phyloP scores from a whole-genome alignment of 176 grass and related monocot species.

The Rhynchospora pubera region DNA sequence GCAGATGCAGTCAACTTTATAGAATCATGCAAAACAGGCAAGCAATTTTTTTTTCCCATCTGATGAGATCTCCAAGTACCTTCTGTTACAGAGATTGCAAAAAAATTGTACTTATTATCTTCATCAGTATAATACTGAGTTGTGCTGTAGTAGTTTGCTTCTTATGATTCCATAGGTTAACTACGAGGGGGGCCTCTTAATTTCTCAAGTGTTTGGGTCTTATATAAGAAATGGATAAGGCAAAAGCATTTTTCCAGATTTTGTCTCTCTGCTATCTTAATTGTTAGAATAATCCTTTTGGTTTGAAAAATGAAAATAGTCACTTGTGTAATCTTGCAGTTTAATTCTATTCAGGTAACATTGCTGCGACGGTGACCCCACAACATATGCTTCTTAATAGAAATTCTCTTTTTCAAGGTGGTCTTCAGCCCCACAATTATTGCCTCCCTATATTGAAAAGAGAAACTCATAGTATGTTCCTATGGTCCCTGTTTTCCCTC shows the following conservation, averaged over 20 bases:
- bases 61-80: not conserved
- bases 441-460: conserved; percentile 90
- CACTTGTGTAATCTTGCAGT: not conserved
- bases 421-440: conserved; percentile 85
- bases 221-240: too few species aligned
- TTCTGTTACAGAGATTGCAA: not conserved
- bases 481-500: not conserved
- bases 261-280: too few species aligned
- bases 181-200: not conserved
- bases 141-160: not conserved
- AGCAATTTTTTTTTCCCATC: not conserved
- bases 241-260: not conserved
- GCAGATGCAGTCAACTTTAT: conserved; percentile 78
- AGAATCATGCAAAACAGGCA: conserved; percentile 74
- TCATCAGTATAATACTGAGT: not conserved
- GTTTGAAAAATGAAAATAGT: too few species aligned
- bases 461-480: conserved; percentile 79
- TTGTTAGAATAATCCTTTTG: too few species aligned
- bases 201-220: not conserved
- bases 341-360: conserved; percentile 37
- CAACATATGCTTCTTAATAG: conserved; percentile 90
- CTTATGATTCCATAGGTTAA: not conserved
- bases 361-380: conserved; percentile 91
- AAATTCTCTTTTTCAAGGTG: conserved; percentile 94
- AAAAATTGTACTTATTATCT: not conserved